A percentile compares a stretch with the other conserved stretches of the same genome.
Evolutionary conservation across 345 rosid genomes (phyloP).

Genomic region (Bretschneidera sinensis): DNA sequence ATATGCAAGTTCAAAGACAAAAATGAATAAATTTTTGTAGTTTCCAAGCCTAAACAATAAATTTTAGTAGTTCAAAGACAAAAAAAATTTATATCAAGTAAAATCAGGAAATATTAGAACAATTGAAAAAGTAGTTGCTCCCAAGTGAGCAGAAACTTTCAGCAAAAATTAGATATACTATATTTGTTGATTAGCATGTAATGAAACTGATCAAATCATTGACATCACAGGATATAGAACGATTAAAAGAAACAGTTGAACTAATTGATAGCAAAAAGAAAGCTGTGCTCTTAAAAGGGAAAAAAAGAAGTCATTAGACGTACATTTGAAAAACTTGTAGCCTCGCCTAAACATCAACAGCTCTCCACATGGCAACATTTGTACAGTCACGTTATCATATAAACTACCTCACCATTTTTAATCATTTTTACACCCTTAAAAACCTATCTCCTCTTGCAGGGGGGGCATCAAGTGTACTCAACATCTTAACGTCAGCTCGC

Average conservation of each 20-base stretch:
- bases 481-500: constrained; percentile 39
- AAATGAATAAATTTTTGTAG: too few species aligned
- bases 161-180: too few species aligned
- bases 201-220: too few species aligned
- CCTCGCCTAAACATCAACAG: constrained; percentile 46
- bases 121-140: too few species aligned
- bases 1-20: too few species aligned
- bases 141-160: too few species aligned
- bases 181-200: too few species aligned
- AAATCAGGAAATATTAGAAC: too few species aligned
- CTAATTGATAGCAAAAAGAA: constrained; percentile 8
- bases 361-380: constrained; percentile 51
- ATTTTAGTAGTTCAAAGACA: too few species aligned
- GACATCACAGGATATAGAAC: neutral
- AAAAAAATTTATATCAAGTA: too few species aligned
- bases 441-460: constrained; percentile 33
- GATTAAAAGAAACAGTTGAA: neutral
- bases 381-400: constrained; percentile 41
- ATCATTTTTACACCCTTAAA: constrained; percentile 49
- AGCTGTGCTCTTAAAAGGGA: constrained; percentile 17
- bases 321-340: constrained; percentile 30
- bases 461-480: constrained; percentile 23
- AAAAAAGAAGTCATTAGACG: constrained; percentile 30
- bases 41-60: too few species aligned
- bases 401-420: constrained; percentile 35